Evolutionary conservation across 139 green algal species (phyloP).

Genomic region (Diplosphaera chodatii): DNA sequence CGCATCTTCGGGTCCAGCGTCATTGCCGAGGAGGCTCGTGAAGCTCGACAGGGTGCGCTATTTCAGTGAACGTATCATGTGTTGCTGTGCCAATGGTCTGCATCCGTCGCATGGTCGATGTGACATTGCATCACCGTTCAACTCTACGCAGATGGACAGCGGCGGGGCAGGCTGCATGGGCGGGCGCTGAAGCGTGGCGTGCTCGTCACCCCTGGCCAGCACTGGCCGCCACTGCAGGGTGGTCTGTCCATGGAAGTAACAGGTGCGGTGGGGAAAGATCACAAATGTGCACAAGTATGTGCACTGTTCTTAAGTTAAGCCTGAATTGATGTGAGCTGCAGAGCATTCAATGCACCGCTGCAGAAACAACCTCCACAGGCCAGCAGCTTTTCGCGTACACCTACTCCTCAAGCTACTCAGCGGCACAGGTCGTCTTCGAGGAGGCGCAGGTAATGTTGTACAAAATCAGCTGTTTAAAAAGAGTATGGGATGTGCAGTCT

Average conservation of each 20-base stretch:
- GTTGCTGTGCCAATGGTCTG: too few species aligned
- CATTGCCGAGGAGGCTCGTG: slow-evolving; percentile 45
- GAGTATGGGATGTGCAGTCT: too few species aligned
- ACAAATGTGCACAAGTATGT: too few species aligned
- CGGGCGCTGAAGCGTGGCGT: slow-evolving; percentile 37
- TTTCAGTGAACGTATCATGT: too few species aligned
- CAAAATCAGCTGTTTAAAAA: too few species aligned
- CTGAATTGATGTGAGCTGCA: too few species aligned
- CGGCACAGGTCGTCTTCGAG: slow-evolving; percentile 23
- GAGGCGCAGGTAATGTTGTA: slow-evolving; percentile 21
- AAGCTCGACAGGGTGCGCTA: slow-evolving; percentile 19
- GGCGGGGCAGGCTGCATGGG: slow-evolving; percentile 22
- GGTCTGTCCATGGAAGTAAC: slow-evolving; percentile 37
- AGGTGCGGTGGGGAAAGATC: too few species aligned
- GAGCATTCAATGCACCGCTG: too few species aligned
- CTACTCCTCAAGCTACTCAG: slow-evolving; percentile 49
- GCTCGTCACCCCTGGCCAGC: slow-evolving; percentile 56
- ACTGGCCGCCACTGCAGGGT: slow-evolving; percentile 48
- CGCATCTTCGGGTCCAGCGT: slow-evolving; percentile 76
- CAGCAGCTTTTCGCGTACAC: slow-evolving; percentile 49
- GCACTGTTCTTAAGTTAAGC: too few species aligned
- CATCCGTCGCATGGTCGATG: too few species aligned
- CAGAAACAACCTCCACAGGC: slow-evolving; percentile 17
- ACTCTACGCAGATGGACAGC: slow-evolving; percentile 12
- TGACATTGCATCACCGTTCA: too few species aligned